phyloP scores from a whole-genome alignment of 1,139 yeast species.

The Protomyces macrosporus region DNA sequence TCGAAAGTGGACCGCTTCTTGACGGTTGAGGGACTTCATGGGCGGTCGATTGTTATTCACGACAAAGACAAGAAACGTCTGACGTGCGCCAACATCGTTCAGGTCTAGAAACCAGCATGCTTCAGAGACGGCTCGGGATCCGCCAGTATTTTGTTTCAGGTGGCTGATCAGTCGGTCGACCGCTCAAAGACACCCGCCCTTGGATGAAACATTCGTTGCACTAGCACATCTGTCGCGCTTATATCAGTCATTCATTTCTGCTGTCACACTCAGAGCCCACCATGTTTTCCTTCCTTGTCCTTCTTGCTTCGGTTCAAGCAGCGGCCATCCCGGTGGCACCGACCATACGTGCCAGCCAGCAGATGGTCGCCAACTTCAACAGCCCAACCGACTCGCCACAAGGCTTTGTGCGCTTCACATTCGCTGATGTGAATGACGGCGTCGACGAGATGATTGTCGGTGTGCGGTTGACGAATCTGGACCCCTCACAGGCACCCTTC shows the following conservation, averaged over 20 bases:
- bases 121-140: too few relatives aligned
- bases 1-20: background rate
- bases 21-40: background rate
- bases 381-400: background rate
- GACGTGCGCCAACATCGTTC: constrained; percentile 13
- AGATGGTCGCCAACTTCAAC: background rate
- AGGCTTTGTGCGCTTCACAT: background rate
- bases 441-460: background rate
- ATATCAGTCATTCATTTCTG: too few relatives aligned
- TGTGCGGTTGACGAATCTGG: constrained; percentile 4
- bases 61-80: constrained; percentile 7
- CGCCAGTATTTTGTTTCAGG: too few relatives aligned
- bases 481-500: background rate
- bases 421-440: background rate
- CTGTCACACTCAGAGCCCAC: too few relatives aligned
- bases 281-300: background rate
- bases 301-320: background rate
- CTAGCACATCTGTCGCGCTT: too few relatives aligned
- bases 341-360: background rate
- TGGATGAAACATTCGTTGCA: too few relatives aligned
- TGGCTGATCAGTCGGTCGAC: too few relatives aligned
- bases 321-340: background rate
- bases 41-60: constrained; percentile 15
- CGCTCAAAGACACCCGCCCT: too few relatives aligned
- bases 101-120: too few relatives aligned